Evolutionary conservation across 2,329 filamentous ascomycete genomes (phyloP), one percentile per base, ranked within the genome.

Genomic region (Neopestalotiopsis rosae): DNA sequence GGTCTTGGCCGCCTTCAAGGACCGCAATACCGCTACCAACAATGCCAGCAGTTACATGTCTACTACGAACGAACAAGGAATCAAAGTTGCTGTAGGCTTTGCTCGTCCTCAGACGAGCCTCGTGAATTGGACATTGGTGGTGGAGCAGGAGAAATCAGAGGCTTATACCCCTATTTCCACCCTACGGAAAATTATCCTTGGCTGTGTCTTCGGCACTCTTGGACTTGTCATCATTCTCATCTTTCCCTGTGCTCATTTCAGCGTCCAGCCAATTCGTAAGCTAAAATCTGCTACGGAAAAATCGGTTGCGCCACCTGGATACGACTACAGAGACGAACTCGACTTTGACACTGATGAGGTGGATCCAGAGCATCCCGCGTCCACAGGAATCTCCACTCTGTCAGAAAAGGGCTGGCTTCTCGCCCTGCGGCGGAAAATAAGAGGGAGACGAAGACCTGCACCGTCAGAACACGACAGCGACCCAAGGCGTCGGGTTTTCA

Each of bases 141-240:
- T 97, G 0, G 95, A 97, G 77, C 91, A 96, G 78, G 84, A 89
- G 2, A 89, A 89, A 71, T 78, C 79, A 28, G 94, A 97, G 79
- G 93, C 94, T 0, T 94, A 92, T 81, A 84, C 85, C 7, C 92
- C 94, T 0, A 94, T 97, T 68, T 81, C 85, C 34, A 90, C 89
- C 24, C 84, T 97, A n/a, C 89, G 93, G 24, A 90, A 91, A 62
- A 93, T 97, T 65, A 87, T 98, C 1, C 81, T 97, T 2, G 93
- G 90, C 5, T 97, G 94, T 70, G 92, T 97, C 0, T 97, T 97
- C 77, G 93, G 92, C 1, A 95, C 94, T 0, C 87, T 91, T 13
- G 94, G 91, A 0, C 85, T 92, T 4, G 88, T 97, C 65, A 78
- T 94, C 3, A 71, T 97, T 9, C 78, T 97, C 1, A 86, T 94